Evolutionary conservation across 352 stramenopile species (phyloP).

Genomic region (Globisporangium alternatum): DNA sequence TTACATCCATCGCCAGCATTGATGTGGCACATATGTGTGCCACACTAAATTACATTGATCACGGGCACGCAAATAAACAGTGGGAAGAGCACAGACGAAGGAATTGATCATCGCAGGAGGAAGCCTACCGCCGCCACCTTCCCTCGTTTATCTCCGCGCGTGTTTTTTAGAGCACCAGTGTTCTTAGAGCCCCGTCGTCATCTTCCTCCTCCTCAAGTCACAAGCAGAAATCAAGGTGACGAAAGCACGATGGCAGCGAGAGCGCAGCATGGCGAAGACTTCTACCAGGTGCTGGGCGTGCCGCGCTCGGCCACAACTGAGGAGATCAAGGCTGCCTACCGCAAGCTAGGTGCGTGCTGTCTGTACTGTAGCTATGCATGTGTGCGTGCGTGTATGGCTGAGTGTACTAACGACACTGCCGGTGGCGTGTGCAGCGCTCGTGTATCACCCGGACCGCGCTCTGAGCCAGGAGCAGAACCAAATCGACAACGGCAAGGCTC

Average conservation of each 20-base stretch:
- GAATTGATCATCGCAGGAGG: no score
- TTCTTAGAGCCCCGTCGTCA: background rate
- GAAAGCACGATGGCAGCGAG: constrained; percentile 13
- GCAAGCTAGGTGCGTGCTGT: constrained; percentile 47
- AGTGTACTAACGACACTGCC: background rate
- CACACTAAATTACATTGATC: constrained; percentile 1
- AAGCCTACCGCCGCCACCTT: background rate
- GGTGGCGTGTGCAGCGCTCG: constrained; percentile 35
- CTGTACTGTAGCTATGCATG: constrained; percentile 1
- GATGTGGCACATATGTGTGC: background rate
- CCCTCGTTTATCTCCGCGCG: background rate
- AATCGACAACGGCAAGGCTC: constrained; percentile 29
- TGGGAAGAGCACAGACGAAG: background rate
- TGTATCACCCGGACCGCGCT: constrained; percentile 71
- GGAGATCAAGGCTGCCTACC: constrained; percentile 76
- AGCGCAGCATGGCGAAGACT: constrained; percentile 26
- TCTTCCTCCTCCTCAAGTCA: no score
- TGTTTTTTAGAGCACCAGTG: background rate
- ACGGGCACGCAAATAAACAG: background rate
- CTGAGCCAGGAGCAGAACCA: constrained; percentile 25
- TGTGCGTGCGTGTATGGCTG: background rate
- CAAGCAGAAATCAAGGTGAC: background rate
- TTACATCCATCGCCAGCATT: constrained; percentile 3
- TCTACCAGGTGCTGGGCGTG: constrained; percentile 66
- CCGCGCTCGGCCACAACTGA: constrained; percentile 55